Conservation (phyloP, 768 basidiomycete genomes). For the Collybia mongolica region DNA sequence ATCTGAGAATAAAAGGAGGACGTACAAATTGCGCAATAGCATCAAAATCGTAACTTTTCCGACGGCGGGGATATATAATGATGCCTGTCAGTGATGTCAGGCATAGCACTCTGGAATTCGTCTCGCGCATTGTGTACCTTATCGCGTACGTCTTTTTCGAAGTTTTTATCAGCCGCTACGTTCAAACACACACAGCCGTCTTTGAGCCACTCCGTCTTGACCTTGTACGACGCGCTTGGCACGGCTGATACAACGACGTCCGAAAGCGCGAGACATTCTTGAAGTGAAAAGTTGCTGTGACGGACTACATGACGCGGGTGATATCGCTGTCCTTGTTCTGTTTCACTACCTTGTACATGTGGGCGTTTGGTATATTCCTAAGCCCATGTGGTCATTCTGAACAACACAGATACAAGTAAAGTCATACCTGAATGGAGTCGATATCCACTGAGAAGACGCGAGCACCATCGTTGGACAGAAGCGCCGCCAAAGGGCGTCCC, state of each 20-base stretch:
- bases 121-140: constrained; percentile 52
- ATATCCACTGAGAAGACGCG: constrained; percentile 95
- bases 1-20: constrained; percentile 7
- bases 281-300: constrained; percentile 63
- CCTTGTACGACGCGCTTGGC: constrained; percentile 79
- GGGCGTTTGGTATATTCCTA: constrained; percentile 94
- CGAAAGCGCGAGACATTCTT: constrained; percentile 79
- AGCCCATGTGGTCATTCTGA: background rate
- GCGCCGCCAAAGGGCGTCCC: constrained; percentile 92
- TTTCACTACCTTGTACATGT: constrained; percentile 33
- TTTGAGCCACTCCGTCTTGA: constrained; percentile 87
- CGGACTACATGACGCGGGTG: constrained; percentile 85
- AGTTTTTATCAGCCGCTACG: constrained; percentile 94
- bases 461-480: constrained; percentile 95
- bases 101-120: background rate
- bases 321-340: constrained; percentile 49
- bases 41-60: constrained; percentile 98
- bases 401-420: background rate
- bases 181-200: constrained; percentile 94
- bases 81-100: constrained; percentile 54
- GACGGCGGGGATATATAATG: constrained; percentile 93
- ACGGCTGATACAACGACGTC: constrained; percentile 97
- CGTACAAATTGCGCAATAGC: constrained; percentile 94
- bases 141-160: constrained; percentile 88
- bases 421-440: constrained; percentile 81